Evolutionary conservation across 805 yeast species (phyloP), one percentile per base, ranked within the genome.

Genomic region (Starmera caribaea): DNA sequence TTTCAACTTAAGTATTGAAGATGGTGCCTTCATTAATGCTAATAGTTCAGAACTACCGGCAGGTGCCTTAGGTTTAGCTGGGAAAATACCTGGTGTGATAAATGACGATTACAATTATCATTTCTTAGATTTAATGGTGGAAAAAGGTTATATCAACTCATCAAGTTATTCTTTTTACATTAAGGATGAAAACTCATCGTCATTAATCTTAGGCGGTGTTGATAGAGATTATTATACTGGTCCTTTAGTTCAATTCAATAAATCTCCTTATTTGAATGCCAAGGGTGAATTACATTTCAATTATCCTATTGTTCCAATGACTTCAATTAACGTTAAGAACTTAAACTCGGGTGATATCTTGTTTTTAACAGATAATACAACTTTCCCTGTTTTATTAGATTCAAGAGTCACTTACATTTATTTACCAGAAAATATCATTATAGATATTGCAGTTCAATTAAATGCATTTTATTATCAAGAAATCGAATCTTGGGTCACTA

Each of bases 401-500:
- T 62, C 84, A 1, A 63, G 85, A 41, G 62, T 69, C 32, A 45
- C 57, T 10, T 71, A 58, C 53, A 66, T 66, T 26, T 71, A 63
- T 51, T 54, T 83, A 30, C 90, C 90, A 0, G 58, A 69, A 32
- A 68, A 71, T 35, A 53, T 74, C 5, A 61, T 83, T 33, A 65
- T 82, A 38, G 74, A 73, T 47, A 57, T 83, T 27, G 86, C 89
- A 0, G 65, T 81, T 21, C 89, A 83, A 57, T 61, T 79, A 32
- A 78, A 79, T 50, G 90, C 90, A 0, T 72, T 67, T 45, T 83
- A 74, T 52, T 67, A 72, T 3, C 54, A 59, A 4, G 43, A 40
- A n/a, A 50, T 65, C 7, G 63, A 61, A 17, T 50, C 68, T 14
- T 83, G 90, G 90, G 49, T 80, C 13, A 79, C 79, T 12, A 71